phyloP scores from a whole-genome alignment of 2,329 filamentous ascomycete species.

The Hypoxylon sp. region DNA sequence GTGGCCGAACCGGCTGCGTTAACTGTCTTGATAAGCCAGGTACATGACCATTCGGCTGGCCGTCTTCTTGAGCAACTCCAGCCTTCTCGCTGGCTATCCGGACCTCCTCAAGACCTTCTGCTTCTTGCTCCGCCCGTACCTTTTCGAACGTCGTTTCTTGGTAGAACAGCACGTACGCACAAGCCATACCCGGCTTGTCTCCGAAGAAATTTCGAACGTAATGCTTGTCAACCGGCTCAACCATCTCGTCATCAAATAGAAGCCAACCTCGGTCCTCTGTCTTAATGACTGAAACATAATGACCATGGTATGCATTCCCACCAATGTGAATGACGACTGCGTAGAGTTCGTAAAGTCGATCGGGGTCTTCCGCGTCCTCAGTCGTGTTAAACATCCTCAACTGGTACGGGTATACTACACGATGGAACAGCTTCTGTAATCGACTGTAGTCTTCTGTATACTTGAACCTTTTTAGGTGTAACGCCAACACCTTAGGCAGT shows the following conservation, averaged over 20 bases:
- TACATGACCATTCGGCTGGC: constrained; percentile 61
- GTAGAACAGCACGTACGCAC: constrained; percentile 97
- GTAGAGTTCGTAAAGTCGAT: constrained; percentile 95
- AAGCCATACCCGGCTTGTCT: constrained; percentile 89
- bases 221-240: constrained; percentile 96
- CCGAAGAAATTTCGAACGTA: constrained; percentile 98
- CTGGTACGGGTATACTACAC: constrained; percentile 97
- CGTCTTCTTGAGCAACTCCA: constrained; percentile 66
- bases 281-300: constrained; percentile 98
- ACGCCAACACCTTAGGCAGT: constrained; percentile 88
- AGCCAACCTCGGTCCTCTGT: constrained; percentile 96
- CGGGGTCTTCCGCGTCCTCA: constrained; percentile 92
- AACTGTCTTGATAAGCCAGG: constrained; percentile 64
- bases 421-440: constrained; percentile 95
- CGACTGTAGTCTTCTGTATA: constrained; percentile 96
- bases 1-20: constrained; percentile 64
- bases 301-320: constrained; percentile 95
- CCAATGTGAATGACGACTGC: constrained; percentile 98
- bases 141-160: constrained; percentile 86
- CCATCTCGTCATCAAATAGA: constrained; percentile 97
- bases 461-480: constrained; percentile 98
- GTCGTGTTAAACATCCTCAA: constrained; percentile 97
- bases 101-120: constrained; percentile 78
- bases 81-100: constrained; percentile 70
- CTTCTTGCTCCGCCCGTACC: constrained; percentile 83